A percentile compares a stretch with the other conserved stretches of the same genome.
These are phyloP conservation scores for Endogone sp. DNA, from an alignment of 192 early-diverging fungal genomes.

Conservation along the genomic window DNA sequence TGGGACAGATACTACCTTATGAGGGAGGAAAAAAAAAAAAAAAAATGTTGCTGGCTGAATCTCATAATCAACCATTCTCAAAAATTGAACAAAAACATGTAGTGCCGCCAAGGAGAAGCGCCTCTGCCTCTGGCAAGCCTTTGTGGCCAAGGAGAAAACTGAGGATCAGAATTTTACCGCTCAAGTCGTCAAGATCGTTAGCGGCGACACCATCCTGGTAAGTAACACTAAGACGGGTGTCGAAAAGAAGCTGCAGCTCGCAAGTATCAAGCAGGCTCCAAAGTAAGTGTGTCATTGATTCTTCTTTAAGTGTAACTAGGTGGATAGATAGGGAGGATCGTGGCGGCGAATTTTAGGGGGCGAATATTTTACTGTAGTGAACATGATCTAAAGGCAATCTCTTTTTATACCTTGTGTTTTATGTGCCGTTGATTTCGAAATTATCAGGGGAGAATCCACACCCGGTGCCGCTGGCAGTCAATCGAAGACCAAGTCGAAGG, in stretches of 20 bases:
- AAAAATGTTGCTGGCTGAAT: background rate
- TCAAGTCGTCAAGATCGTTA: conserved; percentile 45
- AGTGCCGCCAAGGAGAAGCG: conserved; percentile 71
- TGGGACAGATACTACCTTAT: no score
- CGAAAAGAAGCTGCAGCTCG: conserved; percentile 37
- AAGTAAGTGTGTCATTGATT: background rate
- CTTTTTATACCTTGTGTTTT: background rate
- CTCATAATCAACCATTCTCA: no score
- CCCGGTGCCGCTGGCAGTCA: conserved; percentile 14
- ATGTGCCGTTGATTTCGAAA: background rate
- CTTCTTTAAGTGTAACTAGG: no score
- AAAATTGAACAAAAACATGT: no score
- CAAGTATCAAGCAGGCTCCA: conserved; percentile 36
- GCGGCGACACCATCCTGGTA: conserved; percentile 52
- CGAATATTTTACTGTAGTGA: background rate
- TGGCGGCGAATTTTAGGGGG: conserved; percentile 16
- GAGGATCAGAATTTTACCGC: conserved; percentile 52
- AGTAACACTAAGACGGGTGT: conserved; percentile 25
- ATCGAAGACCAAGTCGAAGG: conserved; percentile 57
- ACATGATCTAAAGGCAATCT: background rate
- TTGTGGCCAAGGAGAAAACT: conserved; percentile 42
- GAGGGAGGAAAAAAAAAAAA: background rate
- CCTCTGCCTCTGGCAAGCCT: conserved; percentile 83
- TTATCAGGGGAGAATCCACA: no score
- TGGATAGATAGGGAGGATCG: no score